A percentile compares a stretch with the other conserved stretches of the same genome.
Evolutionary conservation across 1,284 basidiomycete species (phyloP).

Genomic region (Rhizoctonia solani): DNA sequence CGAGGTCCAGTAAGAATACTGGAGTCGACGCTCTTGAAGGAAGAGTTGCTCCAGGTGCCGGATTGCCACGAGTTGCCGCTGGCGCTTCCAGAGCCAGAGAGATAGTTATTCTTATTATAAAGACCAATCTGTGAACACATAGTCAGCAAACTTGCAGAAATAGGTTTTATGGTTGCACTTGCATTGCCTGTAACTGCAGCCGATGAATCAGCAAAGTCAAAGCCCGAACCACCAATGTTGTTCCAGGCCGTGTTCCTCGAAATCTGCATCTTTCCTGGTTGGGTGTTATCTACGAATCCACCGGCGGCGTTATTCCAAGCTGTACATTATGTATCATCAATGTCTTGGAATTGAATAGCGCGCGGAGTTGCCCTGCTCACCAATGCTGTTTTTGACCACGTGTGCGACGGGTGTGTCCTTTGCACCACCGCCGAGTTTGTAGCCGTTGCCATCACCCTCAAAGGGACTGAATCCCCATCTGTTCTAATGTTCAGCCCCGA

Average conservation of each 20-base stretch:
- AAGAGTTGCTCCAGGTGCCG: constrained; percentile 35
- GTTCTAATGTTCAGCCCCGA: background rate
- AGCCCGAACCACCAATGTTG: constrained; percentile 34
- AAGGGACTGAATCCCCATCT: constrained; percentile 27
- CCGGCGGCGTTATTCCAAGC: constrained; percentile 17
- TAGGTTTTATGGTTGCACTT: background rate
- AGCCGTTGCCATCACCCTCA: constrained; percentile 36
- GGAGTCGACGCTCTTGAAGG: constrained; percentile 34
- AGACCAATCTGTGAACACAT: constrained; percentile 24
- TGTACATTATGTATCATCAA: background rate
- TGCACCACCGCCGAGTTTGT: constrained; percentile 33
- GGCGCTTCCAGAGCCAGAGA: constrained; percentile 6
- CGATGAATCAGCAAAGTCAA: constrained; percentile 34
- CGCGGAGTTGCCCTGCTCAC: background rate
- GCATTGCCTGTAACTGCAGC: constrained; percentile 29
- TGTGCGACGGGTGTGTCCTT: constrained; percentile 34
- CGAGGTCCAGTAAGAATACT: constrained; percentile 32
- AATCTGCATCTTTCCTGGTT: constrained; percentile 34
- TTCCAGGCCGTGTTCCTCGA: constrained; percentile 37
- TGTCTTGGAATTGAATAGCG: constrained; percentile 3
- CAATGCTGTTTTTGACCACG: constrained; percentile 37
- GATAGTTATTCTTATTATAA: constrained; percentile 24
- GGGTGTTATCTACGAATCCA: constrained; percentile 39
- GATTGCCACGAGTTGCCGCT: constrained; percentile 38
- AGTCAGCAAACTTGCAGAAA: background rate